Base-by-base conservation (phyloP, 345 rosid species). In the Adansonia digitata region DNA sequence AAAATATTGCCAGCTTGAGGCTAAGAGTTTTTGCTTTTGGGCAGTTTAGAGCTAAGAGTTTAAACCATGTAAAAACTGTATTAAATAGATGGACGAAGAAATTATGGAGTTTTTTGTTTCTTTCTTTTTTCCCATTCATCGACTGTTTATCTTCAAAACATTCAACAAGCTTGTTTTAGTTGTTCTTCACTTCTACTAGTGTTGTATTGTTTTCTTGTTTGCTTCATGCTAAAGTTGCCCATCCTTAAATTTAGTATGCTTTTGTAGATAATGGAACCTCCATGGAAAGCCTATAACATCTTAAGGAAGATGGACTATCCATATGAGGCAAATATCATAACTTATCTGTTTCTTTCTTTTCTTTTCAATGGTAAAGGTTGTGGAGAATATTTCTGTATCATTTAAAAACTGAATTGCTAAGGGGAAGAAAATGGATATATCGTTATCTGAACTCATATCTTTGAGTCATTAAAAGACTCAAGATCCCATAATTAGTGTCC, bases 291-390 rank as follows among this genome's bases (percentile, higher is more conserved):
- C 24, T 89, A 85, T 75, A 88, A 92, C 72, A 81, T 94, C 53
- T 73, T 92, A 87, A 88, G 82, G 84, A 94, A 88, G 83, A 92
- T 90, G 97, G 97, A 92, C 71, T 92, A 94, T 81, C 98, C 97
- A 3, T 94, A 94, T 27, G 97, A 94, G 97, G 98, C 81, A 35
- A 78, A 85, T 76, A 70, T 71, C 56, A 52, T 17, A 69, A 71
- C 62, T 17, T 71, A 62, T 76, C 67, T 40, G 24, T 17, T 22
- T 48, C 11, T 43, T 59, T 43, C 24, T 29, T 7, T 39, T 57
- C 37, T 79, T 69, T 69, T 49, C 53, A 46, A 31, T 49, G 43
- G 29, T 67, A 18, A 29, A 69, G 39, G 5, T 48, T 18, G 4
- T 20, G 1, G 22, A 69, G 37, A 17, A 14, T 20, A 18, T 46